A percentile compares a stretch with the other conserved stretches of the same genome.
phyloP scores from a whole-genome alignment of 176 grass and related monocot genomes.

The Musa troglodytarum region DNA sequence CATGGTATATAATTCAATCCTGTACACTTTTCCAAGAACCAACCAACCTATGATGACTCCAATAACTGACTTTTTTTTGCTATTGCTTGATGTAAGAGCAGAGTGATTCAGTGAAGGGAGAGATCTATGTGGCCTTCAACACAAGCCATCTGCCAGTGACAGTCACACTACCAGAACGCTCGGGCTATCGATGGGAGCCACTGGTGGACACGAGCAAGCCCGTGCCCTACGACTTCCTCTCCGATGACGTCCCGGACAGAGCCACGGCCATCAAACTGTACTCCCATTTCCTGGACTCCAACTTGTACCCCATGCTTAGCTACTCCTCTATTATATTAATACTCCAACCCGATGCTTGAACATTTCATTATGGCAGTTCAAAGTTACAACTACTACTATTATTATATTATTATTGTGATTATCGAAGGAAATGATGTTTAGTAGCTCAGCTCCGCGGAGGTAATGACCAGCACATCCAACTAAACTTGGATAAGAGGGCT shows the following conservation, averaged over 20 bases:
- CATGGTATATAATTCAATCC: slow-evolving; percentile 32
- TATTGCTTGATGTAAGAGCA: slow-evolving; percentile 18
- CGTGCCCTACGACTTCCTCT: slow-evolving; percentile 76
- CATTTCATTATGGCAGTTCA: neutral
- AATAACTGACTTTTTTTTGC: neutral
- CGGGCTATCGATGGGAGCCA: slow-evolving; percentile 58
- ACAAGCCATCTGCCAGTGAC: slow-evolving; percentile 52
- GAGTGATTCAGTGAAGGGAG: slow-evolving; percentile 45
- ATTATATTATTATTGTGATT: too few relatives aligned
- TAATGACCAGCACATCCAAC: too few relatives aligned
- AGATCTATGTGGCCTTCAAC: slow-evolving; percentile 94
- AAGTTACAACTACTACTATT: too few relatives aligned
- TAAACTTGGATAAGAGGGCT: too few relatives aligned
- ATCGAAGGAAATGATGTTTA: too few relatives aligned
- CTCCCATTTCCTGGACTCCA: slow-evolving; percentile 58
- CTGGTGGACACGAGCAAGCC: slow-evolving; percentile 75
- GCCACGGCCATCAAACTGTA: slow-evolving; percentile 30
- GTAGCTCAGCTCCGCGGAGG: too few relatives aligned
- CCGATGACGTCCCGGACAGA: slow-evolving; percentile 38
- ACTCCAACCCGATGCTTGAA: slow-evolving; percentile 23
- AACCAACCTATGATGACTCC: neutral
- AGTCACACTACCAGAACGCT: slow-evolving; percentile 42
- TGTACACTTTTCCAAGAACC: neutral
- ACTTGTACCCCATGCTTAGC: slow-evolving; percentile 88
- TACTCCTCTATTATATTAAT: slow-evolving; percentile 73